phyloP scores from a whole-genome alignment of 306 rosid species.

The Hippophae gyantsensis region DNA sequence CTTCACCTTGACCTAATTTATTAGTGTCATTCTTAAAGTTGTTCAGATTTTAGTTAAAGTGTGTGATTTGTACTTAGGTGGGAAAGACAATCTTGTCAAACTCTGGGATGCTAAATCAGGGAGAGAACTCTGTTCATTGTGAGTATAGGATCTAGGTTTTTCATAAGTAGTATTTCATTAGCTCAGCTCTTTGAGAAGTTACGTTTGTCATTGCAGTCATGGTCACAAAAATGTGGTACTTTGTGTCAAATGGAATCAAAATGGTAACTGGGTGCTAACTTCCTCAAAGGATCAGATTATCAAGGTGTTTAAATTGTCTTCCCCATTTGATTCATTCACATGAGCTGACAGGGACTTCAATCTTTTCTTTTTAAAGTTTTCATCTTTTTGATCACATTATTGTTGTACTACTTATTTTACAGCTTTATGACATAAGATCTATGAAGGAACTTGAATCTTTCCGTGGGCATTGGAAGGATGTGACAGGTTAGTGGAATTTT shows the following conservation, averaged over 20 bases:
- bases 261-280: constrained; percentile 84
- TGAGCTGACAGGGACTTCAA: constrained; percentile 1
- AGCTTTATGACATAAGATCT: constrained; percentile 96
- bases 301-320: constrained; percentile 39
- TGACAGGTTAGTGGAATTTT: constrained; percentile 54
- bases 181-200: constrained; percentile 14
- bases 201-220: constrained; percentile 56
- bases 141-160: constrained; percentile 32
- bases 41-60: constrained; percentile 18
- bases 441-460: constrained; percentile 99
- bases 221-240: constrained; percentile 89
- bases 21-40: constrained; percentile 7
- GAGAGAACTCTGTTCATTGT: constrained; percentile 88
- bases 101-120: constrained; percentile 97
- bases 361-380: constrained; percentile 1
- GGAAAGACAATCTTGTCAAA: constrained; percentile 92
- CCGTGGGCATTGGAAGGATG: constrained; percentile 96
- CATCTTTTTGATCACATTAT: constrained; percentile 6
- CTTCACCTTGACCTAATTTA: constrained; percentile 15
- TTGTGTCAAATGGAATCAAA: constrained; percentile 87
- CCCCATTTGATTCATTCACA: background rate
- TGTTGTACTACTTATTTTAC: constrained; percentile 19
- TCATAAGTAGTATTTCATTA: constrained; percentile 8
- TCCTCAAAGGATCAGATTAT: constrained; percentile 88
- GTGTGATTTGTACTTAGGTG: constrained; percentile 44